Evolutionary conservation across 306 rosid species (phyloP).

Genomic region (Lagenaria siceraria): DNA sequence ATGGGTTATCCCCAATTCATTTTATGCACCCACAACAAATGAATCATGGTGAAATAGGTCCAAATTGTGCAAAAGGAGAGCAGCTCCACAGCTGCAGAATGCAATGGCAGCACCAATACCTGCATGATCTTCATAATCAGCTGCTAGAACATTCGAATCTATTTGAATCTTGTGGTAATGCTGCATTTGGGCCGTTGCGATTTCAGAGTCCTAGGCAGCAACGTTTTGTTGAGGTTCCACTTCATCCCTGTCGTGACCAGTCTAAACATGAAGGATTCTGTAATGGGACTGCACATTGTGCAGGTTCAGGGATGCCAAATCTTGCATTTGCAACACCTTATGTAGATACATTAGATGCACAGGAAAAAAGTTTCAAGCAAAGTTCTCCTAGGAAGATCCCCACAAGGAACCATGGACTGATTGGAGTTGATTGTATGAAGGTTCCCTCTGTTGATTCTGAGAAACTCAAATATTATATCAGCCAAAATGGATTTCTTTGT

Average conservation of each 20-base stretch:
- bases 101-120: slow-evolving; percentile 18
- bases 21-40: slow-evolving; percentile 19
- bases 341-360: not conserved
- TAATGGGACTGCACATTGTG: slow-evolving; percentile 12
- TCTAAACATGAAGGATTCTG: slow-evolving; percentile 16
- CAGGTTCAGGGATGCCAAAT: slow-evolving; percentile 16
- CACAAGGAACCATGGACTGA: slow-evolving; percentile 19
- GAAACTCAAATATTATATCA: not conserved
- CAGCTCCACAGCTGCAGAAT: slow-evolving; percentile 7
- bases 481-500: not conserved
- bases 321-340: slow-evolving; percentile 9
- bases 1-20: slow-evolving; percentile 13
- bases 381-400: slow-evolving; percentile 24
- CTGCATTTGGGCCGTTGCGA: slow-evolving; percentile 3
- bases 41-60: slow-evolving; percentile 18
- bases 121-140: slow-evolving; percentile 27
- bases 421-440: slow-evolving; percentile 2
- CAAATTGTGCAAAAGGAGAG: slow-evolving; percentile 30
- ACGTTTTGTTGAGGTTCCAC: slow-evolving; percentile 22
- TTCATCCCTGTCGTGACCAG: slow-evolving; percentile 17
- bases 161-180: slow-evolving; percentile 17
- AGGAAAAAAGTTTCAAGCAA: slow-evolving; percentile 6
- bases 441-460: not conserved
- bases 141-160: slow-evolving; percentile 19
- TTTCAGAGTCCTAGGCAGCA: slow-evolving; percentile 16